Evolutionary conservation across 2,329 filamentous ascomycete species (phyloP), one percentile per base, ranked within the genome.

Genomic region (Dactylonectria estremocensis): DNA sequence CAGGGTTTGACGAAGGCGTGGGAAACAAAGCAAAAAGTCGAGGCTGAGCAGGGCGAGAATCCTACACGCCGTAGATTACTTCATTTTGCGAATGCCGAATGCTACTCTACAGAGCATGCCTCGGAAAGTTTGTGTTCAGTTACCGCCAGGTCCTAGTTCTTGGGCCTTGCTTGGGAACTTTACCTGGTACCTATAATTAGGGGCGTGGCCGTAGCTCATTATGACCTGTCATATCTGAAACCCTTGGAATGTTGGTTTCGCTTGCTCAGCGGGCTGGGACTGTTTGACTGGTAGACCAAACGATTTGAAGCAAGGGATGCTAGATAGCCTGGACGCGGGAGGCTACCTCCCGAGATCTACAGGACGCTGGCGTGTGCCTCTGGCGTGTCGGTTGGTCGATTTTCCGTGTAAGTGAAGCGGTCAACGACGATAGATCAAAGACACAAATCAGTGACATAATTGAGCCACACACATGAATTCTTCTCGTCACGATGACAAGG

Each of bases 241-340:
- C 31, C 69, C 69, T 67, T 61, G 49, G 20, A 31, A 33, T 40
- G 65, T 61, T 66, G 64, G 66, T 67, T 64, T 72, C 56, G 69
- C 57, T 54, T 64, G 60, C 60, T 58, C 66, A 63, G 57, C 53
- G 64, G 50, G 50, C 59, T 69, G 68, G 73, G 55, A 74, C 70
- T 59, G 57, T 67, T 65, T 61, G 71, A 68, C 70, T 59, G 57
- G 68, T 65, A 64, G 71, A 68, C 68, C 53, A 48, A 70, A 68
- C 65, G 68, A 67, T 67, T 64, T 67, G 43, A 52, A 45, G 53
- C 52, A 60, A 57, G 66, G 70, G 68, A 50, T 70, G 67, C 7
- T 48, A 54, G 66, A 74, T 74, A 75, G 66, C 68, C 68, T 70
- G 70, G 57, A 55, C 48, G 60, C 58, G 68, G 66, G 61, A 75